phyloP scores from a whole-genome alignment of 2,329 filamentous ascomycete species.

The Grosmannia penicillata region DNA sequence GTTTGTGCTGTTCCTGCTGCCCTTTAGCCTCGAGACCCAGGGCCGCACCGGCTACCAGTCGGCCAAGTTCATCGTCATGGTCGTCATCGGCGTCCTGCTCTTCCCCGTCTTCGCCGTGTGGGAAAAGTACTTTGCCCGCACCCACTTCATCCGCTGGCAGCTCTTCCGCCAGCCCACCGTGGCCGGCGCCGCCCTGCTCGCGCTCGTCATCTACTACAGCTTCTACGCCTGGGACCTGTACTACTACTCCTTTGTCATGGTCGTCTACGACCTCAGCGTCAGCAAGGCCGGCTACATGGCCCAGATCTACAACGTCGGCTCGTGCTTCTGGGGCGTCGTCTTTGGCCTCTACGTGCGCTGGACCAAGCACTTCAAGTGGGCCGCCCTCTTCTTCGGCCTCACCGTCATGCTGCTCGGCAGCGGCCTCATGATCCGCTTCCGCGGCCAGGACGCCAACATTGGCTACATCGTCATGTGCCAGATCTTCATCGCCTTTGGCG shows the following conservation, averaged over 20 bases:
- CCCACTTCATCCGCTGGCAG: conserved; percentile 27
- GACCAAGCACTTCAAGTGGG: conserved; percentile 34
- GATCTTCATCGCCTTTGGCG: conserved; percentile 37
- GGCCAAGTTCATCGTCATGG: conserved; percentile 25
- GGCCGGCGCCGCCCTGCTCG: conserved; percentile 14
- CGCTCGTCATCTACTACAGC: conserved; percentile 10
- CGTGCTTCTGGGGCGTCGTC: conserved; percentile 27
- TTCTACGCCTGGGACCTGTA: conserved; percentile 14
- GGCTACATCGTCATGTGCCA: conserved; percentile 43
- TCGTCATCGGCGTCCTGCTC: conserved; percentile 22
- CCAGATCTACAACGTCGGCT: conserved; percentile 13
- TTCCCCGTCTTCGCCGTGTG: conserved; percentile 22
- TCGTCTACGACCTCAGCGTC: conserved; percentile 13
- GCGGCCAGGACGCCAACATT: conserved; percentile 31
- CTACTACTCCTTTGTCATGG: conserved; percentile 13
- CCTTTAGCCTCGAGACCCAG: conserved; percentile 42
- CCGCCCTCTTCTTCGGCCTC: conserved; percentile 25
- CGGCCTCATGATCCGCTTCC: conserved; percentile 42
- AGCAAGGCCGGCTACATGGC: conserved; percentile 11
- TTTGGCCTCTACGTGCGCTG: conserved; percentile 32
- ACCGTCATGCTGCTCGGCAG: conserved; percentile 38
- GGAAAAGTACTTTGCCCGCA: conserved; percentile 22
- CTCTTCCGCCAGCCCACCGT: conserved; percentile 33
- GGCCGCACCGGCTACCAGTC: conserved; percentile 25
- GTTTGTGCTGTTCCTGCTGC: conserved; percentile 52